Evolutionary conservation across 202 grass and related monocot genomes (phyloP).

Genomic region (Digitaria exilis): DNA sequence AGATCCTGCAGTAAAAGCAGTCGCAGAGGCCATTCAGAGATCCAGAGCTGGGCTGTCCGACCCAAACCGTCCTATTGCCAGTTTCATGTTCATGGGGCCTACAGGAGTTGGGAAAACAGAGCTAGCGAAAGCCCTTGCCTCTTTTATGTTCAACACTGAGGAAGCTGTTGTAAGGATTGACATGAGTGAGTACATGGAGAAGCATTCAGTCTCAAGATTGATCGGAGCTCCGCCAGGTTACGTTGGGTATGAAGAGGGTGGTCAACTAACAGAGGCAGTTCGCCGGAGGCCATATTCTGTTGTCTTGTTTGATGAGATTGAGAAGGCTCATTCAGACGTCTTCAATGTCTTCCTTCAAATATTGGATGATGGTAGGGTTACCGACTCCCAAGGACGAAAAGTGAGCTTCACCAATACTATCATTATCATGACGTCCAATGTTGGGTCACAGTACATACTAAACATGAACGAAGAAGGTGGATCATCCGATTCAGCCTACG

Average conservation of each 20-base stretch:
- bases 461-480: slow-evolving; percentile 79
- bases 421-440: slow-evolving; percentile 99
- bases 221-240: slow-evolving; percentile 96
- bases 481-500: slow-evolving; percentile 61
- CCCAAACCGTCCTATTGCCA: slow-evolving; percentile 93
- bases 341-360: slow-evolving; percentile 99
- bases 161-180: slow-evolving; percentile 98
- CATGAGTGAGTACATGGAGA: slow-evolving; percentile 99
- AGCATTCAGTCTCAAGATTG: slow-evolving; percentile 93
- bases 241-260: slow-evolving; percentile 96
- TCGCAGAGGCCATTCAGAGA: slow-evolving; percentile 95
- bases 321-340: slow-evolving; percentile 96
- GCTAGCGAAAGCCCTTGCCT: slow-evolving; percentile 86
- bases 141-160: slow-evolving; percentile 98
- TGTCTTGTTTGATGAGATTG: slow-evolving; percentile 95
- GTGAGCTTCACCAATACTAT: slow-evolving; percentile 86
- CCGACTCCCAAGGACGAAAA: slow-evolving; percentile 92
- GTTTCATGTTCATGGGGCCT: slow-evolving; percentile 99
- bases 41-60: slow-evolving; percentile 97
- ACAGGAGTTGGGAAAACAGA: slow-evolving; percentile 99
- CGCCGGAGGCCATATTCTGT: slow-evolving; percentile 85
- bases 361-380: slow-evolving; percentile 91
- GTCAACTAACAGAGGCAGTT: slow-evolving; percentile 88
- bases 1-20: slow-evolving; percentile 94
- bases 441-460: slow-evolving; percentile 93